phyloP scores from a whole-genome alignment of 2,329 filamentous ascomycete species.

The Esteya vermicola region DNA sequence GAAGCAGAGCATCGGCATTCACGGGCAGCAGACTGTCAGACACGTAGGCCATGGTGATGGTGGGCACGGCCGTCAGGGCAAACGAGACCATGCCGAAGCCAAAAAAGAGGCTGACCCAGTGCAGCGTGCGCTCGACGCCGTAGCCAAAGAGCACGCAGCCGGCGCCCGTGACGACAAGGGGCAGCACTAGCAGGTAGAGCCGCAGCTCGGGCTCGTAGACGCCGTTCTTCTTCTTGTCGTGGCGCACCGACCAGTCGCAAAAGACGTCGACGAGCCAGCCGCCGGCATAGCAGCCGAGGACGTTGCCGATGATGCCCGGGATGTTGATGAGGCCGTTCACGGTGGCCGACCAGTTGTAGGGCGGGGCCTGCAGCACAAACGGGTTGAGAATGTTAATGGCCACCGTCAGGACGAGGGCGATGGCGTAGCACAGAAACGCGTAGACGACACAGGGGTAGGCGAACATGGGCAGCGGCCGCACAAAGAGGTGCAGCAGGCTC shows the following conservation, averaged over 20 bases:
- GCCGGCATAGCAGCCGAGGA: constrained; percentile 25
- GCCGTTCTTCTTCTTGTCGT: constrained; percentile 22
- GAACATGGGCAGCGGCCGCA: constrained; percentile 17
- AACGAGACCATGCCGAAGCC: constrained; percentile 17
- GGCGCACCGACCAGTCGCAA: constrained; percentile 14
- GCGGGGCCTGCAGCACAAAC: constrained; percentile 18
- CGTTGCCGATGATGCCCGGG: constrained; percentile 23
- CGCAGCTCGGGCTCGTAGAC: constrained; percentile 10
- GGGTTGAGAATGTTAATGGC: constrained; percentile 18
- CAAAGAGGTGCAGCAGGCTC: constrained; percentile 14
- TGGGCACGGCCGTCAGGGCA: background rate
- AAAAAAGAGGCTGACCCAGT: constrained; percentile 26
- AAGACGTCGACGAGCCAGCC: constrained; percentile 28
- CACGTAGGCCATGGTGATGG: constrained; percentile 6
- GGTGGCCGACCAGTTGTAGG: constrained; percentile 16
- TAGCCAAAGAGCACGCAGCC: constrained; percentile 33
- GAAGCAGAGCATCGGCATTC: constrained; percentile 17
- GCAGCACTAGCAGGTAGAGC: constrained; percentile 22
- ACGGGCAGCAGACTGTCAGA: constrained; percentile 14
- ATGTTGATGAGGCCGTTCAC: constrained; percentile 19
- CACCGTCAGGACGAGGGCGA: constrained; percentile 16
- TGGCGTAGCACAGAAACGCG: constrained; percentile 17
- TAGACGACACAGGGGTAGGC: constrained; percentile 17
- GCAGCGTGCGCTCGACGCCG: constrained; percentile 23
- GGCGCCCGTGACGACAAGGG: constrained; percentile 23